Conservation (phyloP, 177 flowering plant genomes). For the Tripterygium wilfordii region DNA sequence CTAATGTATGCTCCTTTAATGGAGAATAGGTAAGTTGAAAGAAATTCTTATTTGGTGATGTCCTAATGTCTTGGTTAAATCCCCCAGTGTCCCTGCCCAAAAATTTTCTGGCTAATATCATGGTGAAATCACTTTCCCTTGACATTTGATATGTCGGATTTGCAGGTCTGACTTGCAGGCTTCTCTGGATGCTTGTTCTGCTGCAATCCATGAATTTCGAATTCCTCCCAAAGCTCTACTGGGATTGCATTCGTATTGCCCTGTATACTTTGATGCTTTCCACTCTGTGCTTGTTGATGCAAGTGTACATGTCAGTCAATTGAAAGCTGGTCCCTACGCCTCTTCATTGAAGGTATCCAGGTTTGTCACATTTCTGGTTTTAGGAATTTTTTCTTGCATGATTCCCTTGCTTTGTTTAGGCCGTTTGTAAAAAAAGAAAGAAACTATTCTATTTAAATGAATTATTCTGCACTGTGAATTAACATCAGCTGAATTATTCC, state of each 20-base stretch:
- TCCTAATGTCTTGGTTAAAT: too few species aligned
- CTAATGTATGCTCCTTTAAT: slow-evolving; percentile 72
- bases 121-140: background rate
- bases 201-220: slow-evolving; percentile 89
- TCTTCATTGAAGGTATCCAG: slow-evolving; percentile 57
- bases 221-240: slow-evolving; percentile 94
- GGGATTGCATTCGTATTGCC: slow-evolving; percentile 95
- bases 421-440: too few species aligned
- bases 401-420: too few species aligned
- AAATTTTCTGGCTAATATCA: too few species aligned
- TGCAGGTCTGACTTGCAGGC: slow-evolving; percentile 58
- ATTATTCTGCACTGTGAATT: too few species aligned
- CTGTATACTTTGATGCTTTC: slow-evolving; percentile 87
- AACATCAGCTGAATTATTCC: slow-evolving; percentile 25
- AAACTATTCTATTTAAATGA: too few species aligned
- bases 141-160: background rate
- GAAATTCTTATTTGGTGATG: background rate
- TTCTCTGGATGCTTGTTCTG: slow-evolving; percentile 52
- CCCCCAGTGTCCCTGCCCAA: too few species aligned
- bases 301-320: slow-evolving; percentile 56
- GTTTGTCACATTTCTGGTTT: slow-evolving; percentile 39
- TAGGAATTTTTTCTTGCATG: too few species aligned
- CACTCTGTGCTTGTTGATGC: slow-evolving; percentile 87
- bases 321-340: slow-evolving; percentile 49
- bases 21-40: slow-evolving; percentile 56